Percentiles rank a stretch among this genome's conserved stretches.
Evolutionary conservation across 2,329 filamentous ascomycete species (phyloP).

Genomic region (Fusarium hainanense): DNA sequence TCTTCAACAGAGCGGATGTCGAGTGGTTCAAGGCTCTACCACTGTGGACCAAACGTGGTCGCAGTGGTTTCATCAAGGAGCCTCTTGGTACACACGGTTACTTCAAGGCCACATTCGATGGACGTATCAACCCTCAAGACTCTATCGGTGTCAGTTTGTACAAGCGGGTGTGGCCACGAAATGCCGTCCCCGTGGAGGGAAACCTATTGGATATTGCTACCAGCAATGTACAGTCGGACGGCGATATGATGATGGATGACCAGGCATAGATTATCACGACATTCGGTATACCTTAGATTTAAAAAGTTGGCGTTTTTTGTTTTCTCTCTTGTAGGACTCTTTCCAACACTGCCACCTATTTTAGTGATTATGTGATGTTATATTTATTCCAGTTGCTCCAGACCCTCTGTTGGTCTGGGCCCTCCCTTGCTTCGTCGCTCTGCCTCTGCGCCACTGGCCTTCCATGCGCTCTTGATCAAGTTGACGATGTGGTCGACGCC

Average conservation of each 20-base stretch:
- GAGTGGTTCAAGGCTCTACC: constrained; percentile 98
- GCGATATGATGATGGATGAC: constrained; percentile 53
- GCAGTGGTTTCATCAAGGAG: constrained; percentile 94
- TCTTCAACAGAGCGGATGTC: constrained; percentile 96
- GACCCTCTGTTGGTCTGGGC: constrained; percentile 66
- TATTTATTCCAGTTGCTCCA: constrained; percentile 57
- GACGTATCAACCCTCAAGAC: constrained; percentile 94
- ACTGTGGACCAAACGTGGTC: constrained; percentile 90
- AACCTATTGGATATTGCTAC: constrained; percentile 54
- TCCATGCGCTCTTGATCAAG: constrained; percentile 92
- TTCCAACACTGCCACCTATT: not conserved
- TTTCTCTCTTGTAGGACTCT: constrained; percentile 19
- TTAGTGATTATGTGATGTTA: constrained; percentile 6
- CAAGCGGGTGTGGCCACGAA: constrained; percentile 85
- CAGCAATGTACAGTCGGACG: constrained; percentile 36
- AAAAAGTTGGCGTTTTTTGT: constrained; percentile 44
- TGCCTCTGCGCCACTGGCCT: constrained; percentile 82
- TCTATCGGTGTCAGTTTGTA: constrained; percentile 90
- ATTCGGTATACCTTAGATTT: constrained; percentile 46
- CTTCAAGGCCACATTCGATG: constrained; percentile 99
- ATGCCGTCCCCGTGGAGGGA: constrained; percentile 63
- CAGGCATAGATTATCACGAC: constrained; percentile 44
- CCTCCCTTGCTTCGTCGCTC: constrained; percentile 65
- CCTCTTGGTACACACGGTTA: constrained; percentile 97
- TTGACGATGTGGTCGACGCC: constrained; percentile 88